These are phyloP conservation scores for Tulasnella sp. DNA, from an alignment of 768 basidiomycete species.

Conservation along the genomic window DNA sequence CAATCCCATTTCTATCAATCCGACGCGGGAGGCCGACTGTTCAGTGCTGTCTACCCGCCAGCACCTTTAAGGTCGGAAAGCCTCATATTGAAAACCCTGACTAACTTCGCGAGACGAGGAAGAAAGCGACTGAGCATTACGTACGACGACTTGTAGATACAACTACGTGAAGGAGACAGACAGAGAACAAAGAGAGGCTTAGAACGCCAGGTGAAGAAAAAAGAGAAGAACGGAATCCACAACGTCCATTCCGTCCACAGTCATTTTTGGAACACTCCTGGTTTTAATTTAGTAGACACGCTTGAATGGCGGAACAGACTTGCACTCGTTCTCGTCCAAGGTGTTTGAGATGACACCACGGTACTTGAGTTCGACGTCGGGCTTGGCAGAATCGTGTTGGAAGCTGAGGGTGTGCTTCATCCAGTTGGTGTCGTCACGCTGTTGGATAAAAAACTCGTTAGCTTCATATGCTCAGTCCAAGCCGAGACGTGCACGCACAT, in stretches of 20 bases:
- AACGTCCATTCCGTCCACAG: neutral
- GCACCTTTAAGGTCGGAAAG: neutral
- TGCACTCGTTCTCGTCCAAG: constrained; percentile 94
- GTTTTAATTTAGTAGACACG: constrained; percentile 56
- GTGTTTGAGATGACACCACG: constrained; percentile 75
- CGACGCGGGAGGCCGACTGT: no score
- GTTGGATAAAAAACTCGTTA: neutral
- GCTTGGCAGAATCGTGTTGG: constrained; percentile 63
- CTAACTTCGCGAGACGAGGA: neutral
- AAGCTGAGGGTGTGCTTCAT: constrained; percentile 87
- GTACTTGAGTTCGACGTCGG: constrained; percentile 83
- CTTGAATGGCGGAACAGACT: constrained; percentile 94
- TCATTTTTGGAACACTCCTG: neutral
- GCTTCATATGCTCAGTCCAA: no score
- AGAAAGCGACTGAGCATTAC: neutral
- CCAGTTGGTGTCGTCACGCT: constrained; percentile 90
- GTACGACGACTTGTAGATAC: neutral
- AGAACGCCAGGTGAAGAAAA: neutral
- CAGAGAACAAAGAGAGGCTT: neutral
- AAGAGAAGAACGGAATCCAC: neutral
- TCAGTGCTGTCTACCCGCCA: no score
- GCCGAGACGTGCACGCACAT: no score
- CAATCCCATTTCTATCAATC: no score
- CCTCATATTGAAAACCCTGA: no score
- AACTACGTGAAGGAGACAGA: neutral